Evolutionary conservation across 2,329 filamentous ascomycete species (phyloP).

Genomic region (Lachnellula willkommii): DNA sequence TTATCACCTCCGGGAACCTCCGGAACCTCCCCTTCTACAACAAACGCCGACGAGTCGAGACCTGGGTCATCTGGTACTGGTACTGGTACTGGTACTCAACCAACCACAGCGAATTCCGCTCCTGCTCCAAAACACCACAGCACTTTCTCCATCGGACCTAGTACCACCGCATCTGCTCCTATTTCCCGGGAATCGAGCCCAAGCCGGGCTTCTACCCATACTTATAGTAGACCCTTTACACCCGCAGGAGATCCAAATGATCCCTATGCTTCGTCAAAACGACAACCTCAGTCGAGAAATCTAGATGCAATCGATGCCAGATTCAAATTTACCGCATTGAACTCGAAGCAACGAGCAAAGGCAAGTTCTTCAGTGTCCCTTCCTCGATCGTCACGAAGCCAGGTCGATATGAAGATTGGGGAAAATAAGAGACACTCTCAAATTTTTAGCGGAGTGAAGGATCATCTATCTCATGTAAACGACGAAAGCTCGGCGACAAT

Average conservation of each 20-base stretch:
- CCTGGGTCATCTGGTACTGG: slow-evolving; percentile 31
- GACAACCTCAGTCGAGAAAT: slow-evolving; percentile 63
- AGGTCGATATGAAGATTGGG: slow-evolving; percentile 38
- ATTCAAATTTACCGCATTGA: slow-evolving; percentile 67
- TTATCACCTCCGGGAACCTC: slow-evolving; percentile 54
- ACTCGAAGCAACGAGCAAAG: slow-evolving; percentile 62
- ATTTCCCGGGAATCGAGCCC: slow-evolving; percentile 60
- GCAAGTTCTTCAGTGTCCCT: slow-evolving; percentile 46
- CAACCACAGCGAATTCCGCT: slow-evolving; percentile 20
- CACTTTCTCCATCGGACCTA: slow-evolving; percentile 31
- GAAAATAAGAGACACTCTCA: slow-evolving; percentile 49
- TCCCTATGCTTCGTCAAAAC: slow-evolving; percentile 78
- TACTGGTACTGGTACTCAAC: slow-evolving; percentile 8
- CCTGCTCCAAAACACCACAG: slow-evolving; percentile 20
- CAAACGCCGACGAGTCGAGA: slow-evolving; percentile 25
- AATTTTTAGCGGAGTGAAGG: slow-evolving; percentile 41
- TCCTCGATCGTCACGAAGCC: slow-evolving; percentile 37
- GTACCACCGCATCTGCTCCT: slow-evolving; percentile 39
- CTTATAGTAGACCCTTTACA: slow-evolving; percentile 69
- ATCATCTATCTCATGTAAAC: slow-evolving; percentile 39
- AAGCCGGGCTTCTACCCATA: slow-evolving; percentile 54
- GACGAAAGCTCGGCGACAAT: slow-evolving; percentile 42
- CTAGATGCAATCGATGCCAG: slow-evolving; percentile 67
- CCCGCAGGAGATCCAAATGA: slow-evolving; percentile 76
- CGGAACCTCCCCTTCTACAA: slow-evolving; percentile 40